Evolutionary conservation across 2,329 filamentous ascomycete species (phyloP), one percentile per base, ranked within the genome.

Genomic region (Blastomyces parvus): DNA sequence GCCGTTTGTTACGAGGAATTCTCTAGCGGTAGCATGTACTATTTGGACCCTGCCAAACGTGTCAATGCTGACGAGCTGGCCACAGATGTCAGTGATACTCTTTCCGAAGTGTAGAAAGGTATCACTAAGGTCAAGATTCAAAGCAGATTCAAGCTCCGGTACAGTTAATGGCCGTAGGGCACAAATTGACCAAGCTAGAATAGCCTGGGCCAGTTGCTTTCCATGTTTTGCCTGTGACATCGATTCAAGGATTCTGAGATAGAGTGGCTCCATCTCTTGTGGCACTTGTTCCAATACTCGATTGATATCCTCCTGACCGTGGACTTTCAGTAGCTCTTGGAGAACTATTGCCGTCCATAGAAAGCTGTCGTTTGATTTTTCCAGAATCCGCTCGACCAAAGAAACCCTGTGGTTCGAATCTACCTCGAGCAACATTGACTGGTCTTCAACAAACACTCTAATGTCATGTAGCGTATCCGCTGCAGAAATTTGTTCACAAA

Each of bases 11-110:
- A 68, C 50, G 42, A 70, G 64, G 55, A 68, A 69, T 48, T 67
- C 44, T 62, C 73, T 70, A 25, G 74, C 76, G 17, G 77, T 79
- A 60, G 74, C 70, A 65, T 79, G 77, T 27, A 77, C 67, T 68
- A 78, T 73, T 44, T 74, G 68, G 1, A 77, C 69, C 57, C 65
- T 70, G 11, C 66, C 67, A 27, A 66, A 66, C 30, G 69, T 71
- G 64, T 78, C 75, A 14, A 78, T 66, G n/a, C 67, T 62, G 4
- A 78, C 73, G 27, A 79, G 68, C 57, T 78, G 73, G 7, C 75
- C 75, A 64, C 74, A 76, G 1, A 74, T 67, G 19, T 68, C 65
- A 14, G 61, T 59, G 38, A 74, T 70, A 63, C 69, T 68, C 48
- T 72, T 63, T 52, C 70, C 66, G 19, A 75, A 62, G 7, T 67